Conservation (phyloP, 139 green algal genomes). For the Chlorella sp. region DNA sequence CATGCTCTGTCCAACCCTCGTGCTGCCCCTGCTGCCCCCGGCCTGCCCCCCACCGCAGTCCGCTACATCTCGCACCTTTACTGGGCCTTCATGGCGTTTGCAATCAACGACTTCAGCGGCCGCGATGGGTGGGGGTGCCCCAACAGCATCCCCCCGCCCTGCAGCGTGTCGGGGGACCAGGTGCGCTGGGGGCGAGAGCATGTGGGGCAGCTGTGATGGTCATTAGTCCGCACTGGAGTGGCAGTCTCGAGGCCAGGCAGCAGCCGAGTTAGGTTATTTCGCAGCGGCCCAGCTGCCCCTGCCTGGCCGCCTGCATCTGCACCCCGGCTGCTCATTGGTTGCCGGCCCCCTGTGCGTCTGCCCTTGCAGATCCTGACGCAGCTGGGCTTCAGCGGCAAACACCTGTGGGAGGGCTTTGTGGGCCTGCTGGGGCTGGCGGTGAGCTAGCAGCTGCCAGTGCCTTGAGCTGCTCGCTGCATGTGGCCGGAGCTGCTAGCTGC, state of each 20-base stretch:
- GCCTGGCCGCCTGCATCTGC: not conserved
- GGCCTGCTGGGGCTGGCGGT: slow-evolving; percentile 32
- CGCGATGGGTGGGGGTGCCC: slow-evolving; percentile 15
- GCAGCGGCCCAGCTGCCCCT: not conserved
- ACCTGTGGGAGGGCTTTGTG: slow-evolving; percentile 47
- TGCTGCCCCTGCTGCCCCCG: not conserved
- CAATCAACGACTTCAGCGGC: slow-evolving; percentile 58
- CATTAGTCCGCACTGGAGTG: too few species aligned
- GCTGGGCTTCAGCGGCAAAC: slow-evolving; percentile 32
- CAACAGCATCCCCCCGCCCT: not conserved
- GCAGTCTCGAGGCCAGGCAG: too few species aligned
- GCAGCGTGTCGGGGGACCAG: not conserved
- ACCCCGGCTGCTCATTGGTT: not conserved
- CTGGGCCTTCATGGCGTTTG: slow-evolving; percentile 44
- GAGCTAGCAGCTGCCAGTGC: not conserved
- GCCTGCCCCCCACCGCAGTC: not conserved
- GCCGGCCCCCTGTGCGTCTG: not conserved
- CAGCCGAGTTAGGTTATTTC: too few species aligned
- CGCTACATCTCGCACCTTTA: slow-evolving; percentile 49
- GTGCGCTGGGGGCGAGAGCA: not conserved
- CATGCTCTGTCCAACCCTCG: not conserved
- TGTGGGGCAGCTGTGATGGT: too few species aligned
- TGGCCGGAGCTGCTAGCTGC: not conserved
- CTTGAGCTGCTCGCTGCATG: too few species aligned
- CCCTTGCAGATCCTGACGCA: not conserved